phyloP scores from a whole-genome alignment of 768 basidiomycete species.

The Gyrodon lividus region DNA sequence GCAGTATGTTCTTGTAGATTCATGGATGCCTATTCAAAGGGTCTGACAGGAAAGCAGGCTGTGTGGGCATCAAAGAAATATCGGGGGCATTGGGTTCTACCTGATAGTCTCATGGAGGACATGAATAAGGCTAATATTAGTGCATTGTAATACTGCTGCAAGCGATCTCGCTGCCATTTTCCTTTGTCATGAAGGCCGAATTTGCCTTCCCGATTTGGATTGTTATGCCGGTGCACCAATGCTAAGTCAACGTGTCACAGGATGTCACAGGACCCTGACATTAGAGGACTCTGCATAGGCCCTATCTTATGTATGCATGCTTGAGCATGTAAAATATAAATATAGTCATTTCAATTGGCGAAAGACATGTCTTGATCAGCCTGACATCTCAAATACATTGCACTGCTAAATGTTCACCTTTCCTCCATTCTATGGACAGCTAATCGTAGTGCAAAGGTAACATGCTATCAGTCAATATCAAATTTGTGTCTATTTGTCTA shows the following conservation, averaged over 20 bases:
- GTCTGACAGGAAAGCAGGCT: constrained; percentile 17
- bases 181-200: too few species aligned
- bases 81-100: constrained; percentile 6
- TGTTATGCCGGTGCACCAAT: too few species aligned
- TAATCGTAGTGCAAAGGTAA: background rate
- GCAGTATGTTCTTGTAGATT: constrained; percentile 9
- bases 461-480: background rate
- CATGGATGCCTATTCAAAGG: constrained; percentile 19
- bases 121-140: background rate
- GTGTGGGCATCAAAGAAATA: constrained; percentile 10
- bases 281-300: too few species aligned
- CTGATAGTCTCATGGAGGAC: constrained; percentile 1
- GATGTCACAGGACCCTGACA: too few species aligned
- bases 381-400: background rate
- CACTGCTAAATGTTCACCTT: background rate
- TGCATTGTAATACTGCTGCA: too few species aligned
- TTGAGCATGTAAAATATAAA: background rate
- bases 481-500: background rate
- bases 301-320: background rate
- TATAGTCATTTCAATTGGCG: background rate
- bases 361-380: background rate
- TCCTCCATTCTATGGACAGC: background rate
- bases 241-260: too few species aligned
- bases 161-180: too few species aligned
- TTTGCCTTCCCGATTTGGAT: too few species aligned